phyloP scores from a whole-genome alignment of 2,329 filamentous ascomycete genomes.

The Ophiostoma ulmi region DNA sequence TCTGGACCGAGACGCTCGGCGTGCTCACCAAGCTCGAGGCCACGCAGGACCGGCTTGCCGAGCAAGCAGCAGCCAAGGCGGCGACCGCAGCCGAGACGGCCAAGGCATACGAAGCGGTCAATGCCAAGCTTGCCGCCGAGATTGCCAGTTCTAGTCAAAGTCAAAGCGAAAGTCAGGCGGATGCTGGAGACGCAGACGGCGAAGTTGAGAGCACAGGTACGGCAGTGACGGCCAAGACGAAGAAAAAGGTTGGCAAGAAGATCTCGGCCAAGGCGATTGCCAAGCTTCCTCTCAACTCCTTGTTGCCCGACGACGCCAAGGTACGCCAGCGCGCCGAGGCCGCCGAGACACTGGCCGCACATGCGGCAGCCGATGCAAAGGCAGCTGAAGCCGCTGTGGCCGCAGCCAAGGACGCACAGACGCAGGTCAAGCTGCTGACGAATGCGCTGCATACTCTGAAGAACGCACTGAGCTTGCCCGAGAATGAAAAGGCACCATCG shows the following conservation, averaged over 20 bases:
- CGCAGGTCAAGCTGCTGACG: constrained; percentile 34
- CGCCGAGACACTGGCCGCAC: background rate
- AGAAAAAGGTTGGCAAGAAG: background rate
- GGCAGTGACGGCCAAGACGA: background rate
- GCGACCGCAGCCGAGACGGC: constrained; percentile 17
- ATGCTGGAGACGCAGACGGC: background rate
- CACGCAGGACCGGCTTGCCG: constrained; percentile 23
- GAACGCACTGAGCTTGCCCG: constrained; percentile 33
- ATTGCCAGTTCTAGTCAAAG: background rate
- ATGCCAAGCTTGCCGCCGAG: background rate
- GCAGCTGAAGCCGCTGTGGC: constrained; percentile 18
- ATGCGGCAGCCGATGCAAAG: constrained; percentile 12
- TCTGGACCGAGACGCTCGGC: constrained; percentile 32
- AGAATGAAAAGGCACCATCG: background rate
- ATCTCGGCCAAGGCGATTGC: background rate
- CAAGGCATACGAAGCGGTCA: constrained; percentile 5
- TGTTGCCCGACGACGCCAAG: background rate
- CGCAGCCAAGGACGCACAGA: constrained; percentile 12
- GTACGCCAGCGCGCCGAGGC: background rate
- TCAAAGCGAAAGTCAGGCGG: background rate
- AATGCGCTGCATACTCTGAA: constrained; percentile 38
- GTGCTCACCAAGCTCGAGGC: constrained; percentile 30
- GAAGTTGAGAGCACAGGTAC: background rate
- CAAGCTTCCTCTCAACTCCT: background rate
- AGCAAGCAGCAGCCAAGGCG: constrained; percentile 16